Conservation (phyloP, 139 green algal genomes). For the Picochlorum sp. region DNA sequence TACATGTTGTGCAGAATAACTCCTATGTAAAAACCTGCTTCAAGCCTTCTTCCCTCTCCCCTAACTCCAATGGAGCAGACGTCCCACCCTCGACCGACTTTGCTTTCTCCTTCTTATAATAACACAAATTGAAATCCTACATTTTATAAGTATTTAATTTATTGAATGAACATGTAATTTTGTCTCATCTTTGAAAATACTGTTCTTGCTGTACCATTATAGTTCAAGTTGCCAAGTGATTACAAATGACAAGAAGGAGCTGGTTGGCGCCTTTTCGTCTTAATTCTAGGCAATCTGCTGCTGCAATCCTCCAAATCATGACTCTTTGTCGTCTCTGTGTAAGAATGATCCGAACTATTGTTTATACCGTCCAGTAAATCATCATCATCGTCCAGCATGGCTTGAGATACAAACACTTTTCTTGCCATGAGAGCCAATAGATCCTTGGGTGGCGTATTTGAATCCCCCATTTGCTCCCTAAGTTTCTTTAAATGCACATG, state of each 20-base stretch:
- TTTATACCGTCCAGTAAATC: background rate
- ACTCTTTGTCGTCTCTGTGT: background rate
- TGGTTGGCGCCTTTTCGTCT: background rate
- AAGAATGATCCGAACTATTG: background rate
- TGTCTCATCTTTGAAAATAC: too few species aligned
- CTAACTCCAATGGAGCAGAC: background rate
- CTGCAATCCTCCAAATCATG: background rate
- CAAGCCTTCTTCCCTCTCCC: too few species aligned
- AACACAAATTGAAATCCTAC: too few species aligned
- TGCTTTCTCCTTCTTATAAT: background rate
- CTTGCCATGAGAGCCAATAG: constrained; percentile 20
- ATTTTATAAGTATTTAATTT: too few species aligned
- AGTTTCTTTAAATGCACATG: constrained; percentile 11
- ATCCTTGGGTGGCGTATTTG: constrained; percentile 2
- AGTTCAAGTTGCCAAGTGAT: background rate
- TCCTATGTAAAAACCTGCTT: too few species aligned
- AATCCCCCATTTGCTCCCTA: constrained; percentile 12
- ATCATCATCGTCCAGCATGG: background rate
- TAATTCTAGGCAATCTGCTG: background rate
- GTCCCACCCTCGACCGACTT: too few species aligned
- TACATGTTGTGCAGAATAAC: too few species aligned
- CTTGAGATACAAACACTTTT: constrained; percentile 6
- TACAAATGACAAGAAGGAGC: background rate
- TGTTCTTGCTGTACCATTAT: background rate
- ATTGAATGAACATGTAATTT: too few species aligned